Percentiles rank a stretch among this genome's conserved stretches.
Evolutionary conservation across 495 filamentous ascomycete species (phyloP).

Genomic region (Penicillium psychrofluorescens): DNA sequence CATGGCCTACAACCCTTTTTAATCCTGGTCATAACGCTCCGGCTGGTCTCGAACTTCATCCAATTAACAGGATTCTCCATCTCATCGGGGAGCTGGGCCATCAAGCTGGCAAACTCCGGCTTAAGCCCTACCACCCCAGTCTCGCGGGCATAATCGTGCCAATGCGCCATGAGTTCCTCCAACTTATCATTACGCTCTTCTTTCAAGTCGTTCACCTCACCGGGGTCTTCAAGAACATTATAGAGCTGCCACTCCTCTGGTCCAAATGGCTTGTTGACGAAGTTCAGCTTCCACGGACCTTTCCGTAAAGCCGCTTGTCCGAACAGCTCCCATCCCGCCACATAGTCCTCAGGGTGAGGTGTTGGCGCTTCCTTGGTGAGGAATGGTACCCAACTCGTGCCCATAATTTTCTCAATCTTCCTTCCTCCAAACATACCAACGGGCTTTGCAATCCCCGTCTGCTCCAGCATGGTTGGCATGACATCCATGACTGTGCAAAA

Average conservation of each 20-base stretch:
- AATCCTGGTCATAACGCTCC: too few species aligned
- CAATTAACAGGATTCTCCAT: too few species aligned
- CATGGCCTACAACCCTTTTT: too few species aligned
- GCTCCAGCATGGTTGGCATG: constrained; percentile 42
- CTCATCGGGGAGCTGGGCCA: too few species aligned
- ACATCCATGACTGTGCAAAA: constrained; percentile 51
- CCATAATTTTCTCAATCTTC: constrained; percentile 38
- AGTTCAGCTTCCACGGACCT: constrained; percentile 18
- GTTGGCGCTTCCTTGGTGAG: constrained; percentile 1
- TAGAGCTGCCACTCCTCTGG: constrained; percentile 23
- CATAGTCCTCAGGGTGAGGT: constrained; percentile 15
- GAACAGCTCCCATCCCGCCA: constrained; percentile 19
- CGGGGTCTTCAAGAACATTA: constrained; percentile 13
- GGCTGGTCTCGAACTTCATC: too few species aligned
- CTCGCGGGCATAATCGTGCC: too few species aligned
- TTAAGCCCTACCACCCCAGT: too few species aligned
- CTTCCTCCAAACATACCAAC: constrained; percentile 37
- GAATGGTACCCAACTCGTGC: constrained; percentile 17
- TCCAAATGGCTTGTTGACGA: constrained; percentile 15
- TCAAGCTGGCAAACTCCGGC: too few species aligned
- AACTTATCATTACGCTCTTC: too few species aligned
- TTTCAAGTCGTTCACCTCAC: constrained; percentile 35
- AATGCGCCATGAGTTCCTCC: too few species aligned
- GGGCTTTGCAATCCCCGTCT: constrained; percentile 44
- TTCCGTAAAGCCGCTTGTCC: constrained; percentile 14